Conservation (phyloP, 176 grass and related monocot species). For the Melocanna baccifera region DNA sequence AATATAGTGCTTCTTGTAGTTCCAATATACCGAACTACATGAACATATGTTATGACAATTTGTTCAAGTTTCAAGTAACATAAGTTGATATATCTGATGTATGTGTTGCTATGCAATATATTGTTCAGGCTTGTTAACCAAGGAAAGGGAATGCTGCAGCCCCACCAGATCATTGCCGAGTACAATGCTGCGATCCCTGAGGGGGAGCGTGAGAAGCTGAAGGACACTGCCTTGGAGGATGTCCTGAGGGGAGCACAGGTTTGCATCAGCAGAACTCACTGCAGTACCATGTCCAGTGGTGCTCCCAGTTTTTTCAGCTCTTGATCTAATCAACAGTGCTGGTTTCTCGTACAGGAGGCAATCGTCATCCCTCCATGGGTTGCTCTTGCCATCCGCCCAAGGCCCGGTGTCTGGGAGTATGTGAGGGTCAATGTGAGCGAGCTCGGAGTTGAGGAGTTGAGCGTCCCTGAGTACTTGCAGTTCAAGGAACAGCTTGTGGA, state of each 20-base stretch:
- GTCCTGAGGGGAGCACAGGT: constrained; percentile 87
- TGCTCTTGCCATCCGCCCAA: constrained; percentile 83
- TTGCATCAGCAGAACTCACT: constrained; percentile 11
- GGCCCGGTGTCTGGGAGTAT: constrained; percentile 96
- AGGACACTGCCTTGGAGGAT: constrained; percentile 89
- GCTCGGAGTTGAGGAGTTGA: constrained; percentile 79
- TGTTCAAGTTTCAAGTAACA: background rate
- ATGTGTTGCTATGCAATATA: background rate
- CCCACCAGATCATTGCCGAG: constrained; percentile 85
- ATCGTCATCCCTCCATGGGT: constrained; percentile 89
- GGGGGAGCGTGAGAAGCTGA: constrained; percentile 77
- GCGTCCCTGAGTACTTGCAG: constrained; percentile 87
- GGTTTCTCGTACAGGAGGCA: constrained; percentile 53
- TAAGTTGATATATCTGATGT: background rate
- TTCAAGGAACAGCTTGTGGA: constrained; percentile 97
- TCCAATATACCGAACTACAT: background rate
- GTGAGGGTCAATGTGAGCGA: constrained; percentile 83
- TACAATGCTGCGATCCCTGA: constrained; percentile 74
- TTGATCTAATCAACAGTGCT: background rate
- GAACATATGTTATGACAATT: background rate
- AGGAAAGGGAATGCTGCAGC: constrained; percentile 93
- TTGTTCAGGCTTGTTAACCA: constrained; percentile 62
- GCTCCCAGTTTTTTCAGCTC: background rate
- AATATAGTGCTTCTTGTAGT: background rate
- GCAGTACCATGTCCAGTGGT: background rate